A percentile compares a stretch with the other conserved stretches of the same genome.
Evolutionary conservation across 2,329 filamentous ascomycete genomes (phyloP).

Genomic region (Fusarium sp.): DNA sequence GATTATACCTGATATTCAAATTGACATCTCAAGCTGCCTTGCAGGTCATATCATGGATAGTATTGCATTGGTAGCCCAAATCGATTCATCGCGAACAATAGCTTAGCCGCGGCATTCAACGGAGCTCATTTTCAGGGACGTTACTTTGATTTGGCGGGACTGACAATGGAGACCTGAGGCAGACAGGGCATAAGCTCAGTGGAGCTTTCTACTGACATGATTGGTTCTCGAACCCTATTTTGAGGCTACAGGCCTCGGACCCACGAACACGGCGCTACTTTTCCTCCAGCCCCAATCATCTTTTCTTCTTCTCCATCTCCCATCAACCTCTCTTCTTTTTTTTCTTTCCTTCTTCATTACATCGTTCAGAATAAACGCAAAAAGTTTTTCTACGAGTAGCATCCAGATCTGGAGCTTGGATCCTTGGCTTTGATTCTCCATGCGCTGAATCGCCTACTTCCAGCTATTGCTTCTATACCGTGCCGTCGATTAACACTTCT

Average conservation of each 20-base stretch:
- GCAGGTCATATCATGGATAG: not conserved
- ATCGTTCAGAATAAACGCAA: slow-evolving; percentile 22
- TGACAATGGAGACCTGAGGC: slow-evolving; percentile 37
- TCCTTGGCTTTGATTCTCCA: slow-evolving; percentile 38
- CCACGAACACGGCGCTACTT: slow-evolving; percentile 43
- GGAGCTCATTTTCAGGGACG: slow-evolving; percentile 16
- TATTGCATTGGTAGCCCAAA: slow-evolving; percentile 6
- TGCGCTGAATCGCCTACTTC: slow-evolving; percentile 43
- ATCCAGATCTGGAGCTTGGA: slow-evolving; percentile 40
- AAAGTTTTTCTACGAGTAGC: slow-evolving; percentile 15
- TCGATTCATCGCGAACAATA: slow-evolving; percentile 13
- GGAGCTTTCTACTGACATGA: slow-evolving; percentile 24
- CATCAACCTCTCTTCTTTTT: slow-evolving; percentile 35
- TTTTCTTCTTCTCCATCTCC: slow-evolving; percentile 42
- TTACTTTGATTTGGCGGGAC: slow-evolving; percentile 1
- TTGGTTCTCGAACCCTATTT: slow-evolving; percentile 34
- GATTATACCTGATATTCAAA: not conserved
- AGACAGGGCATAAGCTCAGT: slow-evolving; percentile 31
- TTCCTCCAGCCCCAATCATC: slow-evolving; percentile 46
- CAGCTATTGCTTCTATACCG: slow-evolving; percentile 34
- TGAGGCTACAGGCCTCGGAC: slow-evolving; percentile 29
- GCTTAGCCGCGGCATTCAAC: slow-evolving; percentile 6
- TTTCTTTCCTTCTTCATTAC: slow-evolving; percentile 29
- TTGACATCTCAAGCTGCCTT: not conserved
- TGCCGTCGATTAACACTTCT: slow-evolving; percentile 17